A percentile compares a stretch with the other conserved stretches of the same genome.
Evolutionary conservation across 495 filamentous ascomycete genomes (phyloP).

Genomic region (Xylaria nigripes): DNA sequence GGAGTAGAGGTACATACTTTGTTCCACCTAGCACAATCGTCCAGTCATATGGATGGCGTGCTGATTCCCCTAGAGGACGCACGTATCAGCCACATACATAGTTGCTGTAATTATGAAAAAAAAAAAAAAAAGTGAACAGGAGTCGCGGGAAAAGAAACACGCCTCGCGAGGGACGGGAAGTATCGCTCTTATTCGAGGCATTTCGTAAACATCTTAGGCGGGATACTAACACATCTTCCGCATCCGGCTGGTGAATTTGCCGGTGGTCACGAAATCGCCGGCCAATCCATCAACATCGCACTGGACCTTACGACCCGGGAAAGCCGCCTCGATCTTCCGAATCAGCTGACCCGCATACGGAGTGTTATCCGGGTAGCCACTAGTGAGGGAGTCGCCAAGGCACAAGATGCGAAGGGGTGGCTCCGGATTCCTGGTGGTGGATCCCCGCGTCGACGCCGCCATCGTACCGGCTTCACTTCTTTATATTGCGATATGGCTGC

Average conservation of each 20-base stretch:
- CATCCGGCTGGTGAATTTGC: constrained; percentile 40
- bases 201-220: background rate
- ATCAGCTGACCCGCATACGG: constrained; percentile 42
- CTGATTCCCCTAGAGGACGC: constrained; percentile 10
- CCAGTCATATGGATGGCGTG: constrained; percentile 31
- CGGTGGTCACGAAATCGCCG: constrained; percentile 42
- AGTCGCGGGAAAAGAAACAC: background rate
- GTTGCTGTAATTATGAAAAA: background rate
- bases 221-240: constrained; percentile 32
- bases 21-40: constrained; percentile 50
- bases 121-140: background rate
- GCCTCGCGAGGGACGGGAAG: too few relatives aligned
- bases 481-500: too few relatives aligned
- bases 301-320: constrained; percentile 28
- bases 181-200: too few relatives aligned
- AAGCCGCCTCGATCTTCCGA: constrained; percentile 34
- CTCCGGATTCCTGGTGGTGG: background rate
- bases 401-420: constrained; percentile 45
- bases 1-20: constrained; percentile 34
- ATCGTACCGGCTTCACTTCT: background rate
- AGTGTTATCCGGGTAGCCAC: constrained; percentile 43
- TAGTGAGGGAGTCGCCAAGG: constrained; percentile 58
- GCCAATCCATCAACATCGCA: constrained; percentile 36
- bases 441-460: background rate
- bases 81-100: background rate